A percentile compares a stretch with the other conserved stretches of the same genome.
These are phyloP conservation scores for Trichosporon faecale DNA, from an alignment of 1,284 basidiomycete species.

Conservation along the genomic window DNA sequence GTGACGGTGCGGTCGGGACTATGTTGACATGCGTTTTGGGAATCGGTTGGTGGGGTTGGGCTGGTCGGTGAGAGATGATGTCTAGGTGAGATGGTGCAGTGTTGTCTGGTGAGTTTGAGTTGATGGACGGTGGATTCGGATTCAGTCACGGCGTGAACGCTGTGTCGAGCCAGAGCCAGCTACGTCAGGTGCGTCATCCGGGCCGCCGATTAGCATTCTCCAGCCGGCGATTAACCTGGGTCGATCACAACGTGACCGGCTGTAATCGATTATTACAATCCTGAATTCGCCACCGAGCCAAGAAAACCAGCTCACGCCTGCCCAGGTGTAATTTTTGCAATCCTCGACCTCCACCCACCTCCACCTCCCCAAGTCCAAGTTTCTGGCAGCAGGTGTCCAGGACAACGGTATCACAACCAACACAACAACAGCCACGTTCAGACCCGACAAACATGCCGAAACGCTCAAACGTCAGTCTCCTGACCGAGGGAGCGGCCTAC, in stretches of 20 bases:
- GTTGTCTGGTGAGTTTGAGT: neutral
- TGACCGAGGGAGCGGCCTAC: constrained; percentile 51
- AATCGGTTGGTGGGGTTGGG: neutral
- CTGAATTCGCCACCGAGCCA: neutral
- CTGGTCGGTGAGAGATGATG: neutral
- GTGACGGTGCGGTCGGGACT: neutral
- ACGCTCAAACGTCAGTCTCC: constrained; percentile 48
- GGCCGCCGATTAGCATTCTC: neutral
- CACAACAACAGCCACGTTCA: constrained; percentile 8
- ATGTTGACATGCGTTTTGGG: constrained; percentile 6
- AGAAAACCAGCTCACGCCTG: neutral
- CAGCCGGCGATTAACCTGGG: neutral
- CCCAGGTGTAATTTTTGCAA: constrained; percentile 12
- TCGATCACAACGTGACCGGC: neutral
- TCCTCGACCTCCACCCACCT: neutral
- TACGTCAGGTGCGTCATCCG: constrained; percentile 1
- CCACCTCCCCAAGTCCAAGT: neutral
- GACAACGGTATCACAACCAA: neutral
- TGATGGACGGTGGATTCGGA: neutral
- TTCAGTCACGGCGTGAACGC: constrained; percentile 3
- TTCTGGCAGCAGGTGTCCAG: neutral
- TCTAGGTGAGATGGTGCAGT: neutral
- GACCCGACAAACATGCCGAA: constrained; percentile 11
- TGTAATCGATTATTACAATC: neutral
- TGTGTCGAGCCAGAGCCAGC: no score